phyloP scores from a whole-genome alignment of 768 basidiomycete species.

The Steccherinum ochraceum region DNA sequence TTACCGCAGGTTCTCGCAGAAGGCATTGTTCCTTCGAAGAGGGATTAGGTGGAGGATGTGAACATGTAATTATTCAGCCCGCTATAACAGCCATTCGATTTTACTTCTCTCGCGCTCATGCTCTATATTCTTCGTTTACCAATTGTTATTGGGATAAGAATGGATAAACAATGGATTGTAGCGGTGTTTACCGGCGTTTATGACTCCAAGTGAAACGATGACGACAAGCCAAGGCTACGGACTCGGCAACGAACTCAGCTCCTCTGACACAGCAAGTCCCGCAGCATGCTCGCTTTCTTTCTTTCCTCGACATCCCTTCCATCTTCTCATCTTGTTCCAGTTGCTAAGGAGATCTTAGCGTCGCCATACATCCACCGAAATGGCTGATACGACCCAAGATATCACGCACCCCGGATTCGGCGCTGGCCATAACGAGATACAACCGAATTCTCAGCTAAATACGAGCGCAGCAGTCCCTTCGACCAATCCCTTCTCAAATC shows the following conservation, averaged over 20 bases:
- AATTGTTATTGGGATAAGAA: background rate
- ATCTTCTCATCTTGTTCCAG: background rate
- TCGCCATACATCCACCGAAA: background rate
- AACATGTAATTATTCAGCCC: too few relatives aligned
- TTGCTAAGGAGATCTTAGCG: background rate
- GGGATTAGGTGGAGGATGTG: constrained; percentile 35
- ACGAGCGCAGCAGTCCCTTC: background rate
- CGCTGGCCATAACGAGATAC: too few relatives aligned
- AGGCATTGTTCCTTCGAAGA: constrained; percentile 45
- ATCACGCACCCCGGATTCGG: background rate
- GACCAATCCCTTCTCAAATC: background rate
- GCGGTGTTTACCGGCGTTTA: background rate
- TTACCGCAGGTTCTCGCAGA: constrained; percentile 74
- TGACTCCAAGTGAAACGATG: background rate
- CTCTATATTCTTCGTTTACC: background rate
- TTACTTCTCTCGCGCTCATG: too few relatives aligned
- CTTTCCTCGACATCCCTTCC: background rate
- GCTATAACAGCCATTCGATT: too few relatives aligned
- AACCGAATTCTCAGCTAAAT: too few relatives aligned
- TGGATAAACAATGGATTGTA: background rate
- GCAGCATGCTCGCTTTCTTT: background rate
- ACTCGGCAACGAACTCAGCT: background rate
- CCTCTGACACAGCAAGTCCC: too few relatives aligned
- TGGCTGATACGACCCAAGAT: background rate
- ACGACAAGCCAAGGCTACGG: too few relatives aligned